phyloP scores from a whole-genome alignment of 306 rosid genomes.

The Fragaria nilgerrensis region DNA sequence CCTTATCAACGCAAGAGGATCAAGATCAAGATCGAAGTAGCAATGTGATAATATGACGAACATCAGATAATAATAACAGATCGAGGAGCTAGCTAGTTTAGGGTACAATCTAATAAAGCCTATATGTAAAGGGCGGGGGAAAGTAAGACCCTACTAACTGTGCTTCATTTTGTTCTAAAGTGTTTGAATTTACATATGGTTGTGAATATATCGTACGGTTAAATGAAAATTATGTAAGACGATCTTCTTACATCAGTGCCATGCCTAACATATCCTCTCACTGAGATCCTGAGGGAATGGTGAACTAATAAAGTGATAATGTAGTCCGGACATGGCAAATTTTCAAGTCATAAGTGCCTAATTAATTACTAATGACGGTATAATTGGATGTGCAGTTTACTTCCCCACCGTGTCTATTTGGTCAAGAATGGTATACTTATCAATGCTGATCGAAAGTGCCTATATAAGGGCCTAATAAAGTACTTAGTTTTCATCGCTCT shows the following conservation, averaged over 20 bases:
- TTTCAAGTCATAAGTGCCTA: too few relatives aligned
- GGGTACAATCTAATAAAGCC: background rate
- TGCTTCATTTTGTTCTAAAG: background rate
- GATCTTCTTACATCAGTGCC: background rate
- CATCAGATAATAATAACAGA: background rate
- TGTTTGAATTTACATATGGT: background rate
- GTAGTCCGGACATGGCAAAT: too few relatives aligned
- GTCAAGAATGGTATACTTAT: too few relatives aligned
- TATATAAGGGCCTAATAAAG: too few relatives aligned
- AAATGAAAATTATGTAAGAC: background rate
- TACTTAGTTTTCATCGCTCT: too few relatives aligned
- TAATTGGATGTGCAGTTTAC: too few relatives aligned
- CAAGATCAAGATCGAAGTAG: slow-evolving; percentile 9
- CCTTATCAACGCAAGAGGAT: slow-evolving; percentile 32
- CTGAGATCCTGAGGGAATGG: too few relatives aligned
- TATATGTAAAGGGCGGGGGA: background rate
- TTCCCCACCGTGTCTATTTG: too few relatives aligned
- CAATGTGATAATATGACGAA: background rate
- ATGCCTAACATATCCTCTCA: background rate
- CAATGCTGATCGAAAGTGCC: too few relatives aligned
- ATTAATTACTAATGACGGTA: too few relatives aligned
- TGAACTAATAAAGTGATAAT: too few relatives aligned
- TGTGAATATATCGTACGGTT: background rate
- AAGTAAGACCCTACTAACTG: background rate
- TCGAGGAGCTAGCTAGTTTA: background rate